These are phyloP conservation scores for Endotrypanum monterogeii DNA, from an alignment of 208 protist species.

Conservation along the genomic window DNA sequence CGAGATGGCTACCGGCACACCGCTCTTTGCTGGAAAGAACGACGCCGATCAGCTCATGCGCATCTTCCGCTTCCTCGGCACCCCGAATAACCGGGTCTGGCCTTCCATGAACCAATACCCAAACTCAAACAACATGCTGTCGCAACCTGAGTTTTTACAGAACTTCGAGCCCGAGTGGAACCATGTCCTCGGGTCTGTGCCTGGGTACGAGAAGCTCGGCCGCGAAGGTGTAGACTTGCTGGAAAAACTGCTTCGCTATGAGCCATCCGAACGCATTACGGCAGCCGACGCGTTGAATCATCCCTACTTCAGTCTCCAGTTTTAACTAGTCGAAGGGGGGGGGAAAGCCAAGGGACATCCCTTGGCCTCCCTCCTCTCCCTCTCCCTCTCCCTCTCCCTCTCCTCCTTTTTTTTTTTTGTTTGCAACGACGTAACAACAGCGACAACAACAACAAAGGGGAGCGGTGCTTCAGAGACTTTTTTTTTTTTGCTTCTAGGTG, in stretches of 20 bases:
- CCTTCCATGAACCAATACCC: slow-evolving; percentile 86
- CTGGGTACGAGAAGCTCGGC: slow-evolving; percentile 68
- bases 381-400: neutral
- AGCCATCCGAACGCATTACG: slow-evolving; percentile 72
- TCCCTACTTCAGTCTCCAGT: slow-evolving; percentile 76
- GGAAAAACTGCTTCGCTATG: slow-evolving; percentile 65
- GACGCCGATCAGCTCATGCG: slow-evolving; percentile 95
- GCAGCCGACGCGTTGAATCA: slow-evolving; percentile 86
- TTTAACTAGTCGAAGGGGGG: slow-evolving; percentile 24
- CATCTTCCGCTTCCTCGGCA: slow-evolving; percentile 95
- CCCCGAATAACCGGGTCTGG: slow-evolving; percentile 94
- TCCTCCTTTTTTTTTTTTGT: neutral
- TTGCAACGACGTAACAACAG: neutral
- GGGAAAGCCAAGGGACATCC: too few relatives aligned
- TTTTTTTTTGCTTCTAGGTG: too few relatives aligned
- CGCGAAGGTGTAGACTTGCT: slow-evolving; percentile 69
- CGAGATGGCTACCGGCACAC: slow-evolving; percentile 90
- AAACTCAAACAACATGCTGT: slow-evolving; percentile 81
- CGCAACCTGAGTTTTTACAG: slow-evolving; percentile 65
- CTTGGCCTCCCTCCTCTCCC: too few relatives aligned
- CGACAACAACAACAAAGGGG: neutral
- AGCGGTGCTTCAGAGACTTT: too few relatives aligned
- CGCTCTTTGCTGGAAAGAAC: slow-evolving; percentile 96
- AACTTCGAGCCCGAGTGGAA: slow-evolving; percentile 56
- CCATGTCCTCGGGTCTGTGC: slow-evolving; percentile 42